Percentiles rank a stretch among this genome's conserved stretches.
These are phyloP conservation scores for Hsuehochloa calcarea DNA, from an alignment of 176 grass and related monocot species.

Conservation along the genomic window DNA sequence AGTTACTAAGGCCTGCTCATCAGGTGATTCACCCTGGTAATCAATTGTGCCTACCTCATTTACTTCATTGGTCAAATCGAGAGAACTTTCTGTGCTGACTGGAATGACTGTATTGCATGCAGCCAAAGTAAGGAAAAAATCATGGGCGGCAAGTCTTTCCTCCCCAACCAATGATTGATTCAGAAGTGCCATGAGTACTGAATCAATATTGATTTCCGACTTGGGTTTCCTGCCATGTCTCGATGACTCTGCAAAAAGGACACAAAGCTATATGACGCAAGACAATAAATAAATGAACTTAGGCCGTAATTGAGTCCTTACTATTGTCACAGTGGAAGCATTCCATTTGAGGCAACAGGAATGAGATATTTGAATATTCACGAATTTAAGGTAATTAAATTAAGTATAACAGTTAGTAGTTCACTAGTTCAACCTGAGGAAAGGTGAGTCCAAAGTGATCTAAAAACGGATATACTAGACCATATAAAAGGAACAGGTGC, in stretches of 20 bases:
- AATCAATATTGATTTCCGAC: constrained; percentile 67
- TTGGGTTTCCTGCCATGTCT: constrained; percentile 34
- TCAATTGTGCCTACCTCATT: constrained; percentile 59
- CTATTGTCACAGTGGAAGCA: background rate
- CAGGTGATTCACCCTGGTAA: constrained; percentile 98
- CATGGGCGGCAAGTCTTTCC: constrained; percentile 84
- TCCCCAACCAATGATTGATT: constrained; percentile 63
- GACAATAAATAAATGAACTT: constrained; percentile 9
- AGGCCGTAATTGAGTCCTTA: background rate
- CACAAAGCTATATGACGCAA: background rate
- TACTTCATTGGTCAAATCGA: constrained; percentile 25
- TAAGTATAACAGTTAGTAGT: constrained; percentile 6
- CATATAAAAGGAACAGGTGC: background rate
- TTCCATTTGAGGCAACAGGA: background rate
- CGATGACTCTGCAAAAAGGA: constrained; percentile 55
- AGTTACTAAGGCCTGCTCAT: constrained; percentile 93
- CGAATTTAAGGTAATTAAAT: constrained; percentile 7
- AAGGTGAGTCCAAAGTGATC: background rate
- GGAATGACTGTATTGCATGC: constrained; percentile 99
- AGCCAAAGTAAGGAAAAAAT: constrained; percentile 97
- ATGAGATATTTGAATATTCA: background rate
- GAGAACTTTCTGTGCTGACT: constrained; percentile 53
- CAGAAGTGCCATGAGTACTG: constrained; percentile 59
- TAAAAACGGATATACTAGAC: background rate
- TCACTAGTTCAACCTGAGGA: constrained; percentile 7